Evolutionary conservation across 169 alveolate species (phyloP).

Genomic region (Eimeria brunetti): DNA sequence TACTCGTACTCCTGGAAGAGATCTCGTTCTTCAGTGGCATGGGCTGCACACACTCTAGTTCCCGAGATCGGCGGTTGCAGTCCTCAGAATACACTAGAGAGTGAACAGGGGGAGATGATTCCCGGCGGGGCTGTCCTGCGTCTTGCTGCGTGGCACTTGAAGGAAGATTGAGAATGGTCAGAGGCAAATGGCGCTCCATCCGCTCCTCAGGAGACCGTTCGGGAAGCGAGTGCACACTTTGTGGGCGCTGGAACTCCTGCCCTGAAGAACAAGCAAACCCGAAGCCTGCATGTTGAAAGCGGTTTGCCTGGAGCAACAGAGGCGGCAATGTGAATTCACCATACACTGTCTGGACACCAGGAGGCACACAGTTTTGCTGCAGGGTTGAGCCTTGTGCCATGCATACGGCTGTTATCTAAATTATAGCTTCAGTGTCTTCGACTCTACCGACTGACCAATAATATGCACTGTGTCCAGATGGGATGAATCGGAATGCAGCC

Average conservation of each 20-base stretch:
- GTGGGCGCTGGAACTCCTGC: background rate
- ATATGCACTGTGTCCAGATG: background rate
- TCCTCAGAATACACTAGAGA: background rate
- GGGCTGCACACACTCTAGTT: background rate
- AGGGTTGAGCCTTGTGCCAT: background rate
- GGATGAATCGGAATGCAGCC: background rate
- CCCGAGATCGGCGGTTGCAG: background rate
- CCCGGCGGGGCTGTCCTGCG: background rate
- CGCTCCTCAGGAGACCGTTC: conserved; percentile 62
- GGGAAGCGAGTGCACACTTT: conserved; percentile 17
- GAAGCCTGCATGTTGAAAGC: background rate
- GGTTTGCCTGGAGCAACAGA: background rate
- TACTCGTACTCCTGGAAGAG: background rate
- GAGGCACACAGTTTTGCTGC: too few relatives aligned
- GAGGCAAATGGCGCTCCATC: conserved; percentile 65
- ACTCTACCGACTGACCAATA: background rate
- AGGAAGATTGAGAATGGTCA: conserved; percentile 37
- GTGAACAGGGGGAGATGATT: background rate
- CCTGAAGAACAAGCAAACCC: background rate
- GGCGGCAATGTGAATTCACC: background rate
- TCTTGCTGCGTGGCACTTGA: conserved; percentile 1
- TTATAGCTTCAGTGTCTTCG: background rate
- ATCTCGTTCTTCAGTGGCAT: background rate
- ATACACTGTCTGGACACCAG: background rate
- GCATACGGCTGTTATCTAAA: background rate